Evolutionary conservation across 805 yeast species (phyloP), one percentile per base, ranked within the genome.

Genomic region (Sugiyamaella valdiviana): DNA sequence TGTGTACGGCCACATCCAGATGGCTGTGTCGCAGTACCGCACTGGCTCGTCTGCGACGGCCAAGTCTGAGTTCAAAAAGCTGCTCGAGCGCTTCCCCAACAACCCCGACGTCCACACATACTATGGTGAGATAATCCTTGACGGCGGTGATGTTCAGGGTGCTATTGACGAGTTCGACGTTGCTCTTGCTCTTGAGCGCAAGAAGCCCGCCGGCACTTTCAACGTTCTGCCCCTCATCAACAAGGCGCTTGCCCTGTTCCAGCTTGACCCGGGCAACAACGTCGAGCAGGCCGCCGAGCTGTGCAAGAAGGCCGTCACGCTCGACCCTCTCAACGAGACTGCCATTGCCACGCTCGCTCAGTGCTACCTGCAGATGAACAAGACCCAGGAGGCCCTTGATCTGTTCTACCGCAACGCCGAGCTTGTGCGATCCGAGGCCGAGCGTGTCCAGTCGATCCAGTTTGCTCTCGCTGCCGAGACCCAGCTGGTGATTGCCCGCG

Each of bases 301-400:
- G 53, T 79, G 90, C 63, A 76, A 77, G 58, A 73, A 79, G 63
- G 98, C 98, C 19, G 76, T 83, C 61, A 79, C 81, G 57, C 70
- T 83, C 52, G 99, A 95, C 72, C 89, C 96, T 46, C 82, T 81
- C 66, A 80, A 87, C 45, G 98, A 93, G 65, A 79, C 87, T 55
- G 97, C 96, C 39, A 78, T 86, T 64, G 78, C 88, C 57, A 80
- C 93, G n/a, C 76, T 91, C 57, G 98, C 97, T 42, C 98, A 93
- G 74, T 73, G 88, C 62, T 84, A 80, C 68, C 73, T 93, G 66
- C 95, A 89, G 72, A 79, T 77, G 59, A 91, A 86, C 67, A 77
- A 83, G 63, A 79, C 85, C 44, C 84, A 83, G 52, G 90, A 84
- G 55, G 96, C 98, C 29, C 78, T 87, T 56, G 71, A 70, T 53